Evolutionary conservation across 2,329 filamentous ascomycete species (phyloP).

Genomic region (Mollisia scopiformis): DNA sequence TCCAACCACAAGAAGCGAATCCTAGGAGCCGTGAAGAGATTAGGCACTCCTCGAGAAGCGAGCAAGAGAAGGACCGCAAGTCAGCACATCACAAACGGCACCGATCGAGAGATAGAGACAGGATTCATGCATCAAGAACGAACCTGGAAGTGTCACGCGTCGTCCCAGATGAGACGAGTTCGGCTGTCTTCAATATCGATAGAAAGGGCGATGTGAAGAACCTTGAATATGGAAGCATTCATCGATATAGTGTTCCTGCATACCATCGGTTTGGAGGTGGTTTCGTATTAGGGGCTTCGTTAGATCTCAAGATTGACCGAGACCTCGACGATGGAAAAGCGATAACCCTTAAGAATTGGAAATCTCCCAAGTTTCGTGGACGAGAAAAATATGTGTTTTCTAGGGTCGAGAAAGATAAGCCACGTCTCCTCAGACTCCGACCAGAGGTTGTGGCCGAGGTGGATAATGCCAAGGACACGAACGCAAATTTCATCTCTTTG

Average conservation of each 20-base stretch:
- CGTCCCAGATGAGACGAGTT: not conserved
- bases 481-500: slow-evolving; percentile 54
- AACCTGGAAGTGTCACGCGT: slow-evolving; percentile 4
- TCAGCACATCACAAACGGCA: slow-evolving; percentile 13
- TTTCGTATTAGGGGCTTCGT: slow-evolving; percentile 67
- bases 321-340: slow-evolving; percentile 53
- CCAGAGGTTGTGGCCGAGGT: slow-evolving; percentile 34
- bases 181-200: slow-evolving; percentile 64
- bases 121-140: not conserved
- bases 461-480: not conserved
- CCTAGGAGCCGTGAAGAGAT: slow-evolving; percentile 4
- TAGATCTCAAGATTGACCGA: slow-evolving; percentile 67
- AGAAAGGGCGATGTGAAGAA: slow-evolving; percentile 77
- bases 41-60: slow-evolving; percentile 17
- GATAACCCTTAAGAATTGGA: slow-evolving; percentile 48
- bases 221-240: slow-evolving; percentile 71
- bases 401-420: slow-evolving; percentile 42
- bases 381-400: slow-evolving; percentile 51
- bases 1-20: slow-evolving; percentile 14
- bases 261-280: slow-evolving; percentile 74
- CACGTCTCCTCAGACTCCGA: slow-evolving; percentile 46
- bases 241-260: slow-evolving; percentile 70
- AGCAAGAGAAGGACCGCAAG: slow-evolving; percentile 23
- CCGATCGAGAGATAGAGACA: slow-evolving; percentile 21
- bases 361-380: slow-evolving; percentile 35